Percentiles rank a stretch among this genome's conserved stretches.
Evolutionary conservation across 495 filamentous ascomycete genomes (phyloP).

Genomic region (Aspergillus sclerotioniger): DNA sequence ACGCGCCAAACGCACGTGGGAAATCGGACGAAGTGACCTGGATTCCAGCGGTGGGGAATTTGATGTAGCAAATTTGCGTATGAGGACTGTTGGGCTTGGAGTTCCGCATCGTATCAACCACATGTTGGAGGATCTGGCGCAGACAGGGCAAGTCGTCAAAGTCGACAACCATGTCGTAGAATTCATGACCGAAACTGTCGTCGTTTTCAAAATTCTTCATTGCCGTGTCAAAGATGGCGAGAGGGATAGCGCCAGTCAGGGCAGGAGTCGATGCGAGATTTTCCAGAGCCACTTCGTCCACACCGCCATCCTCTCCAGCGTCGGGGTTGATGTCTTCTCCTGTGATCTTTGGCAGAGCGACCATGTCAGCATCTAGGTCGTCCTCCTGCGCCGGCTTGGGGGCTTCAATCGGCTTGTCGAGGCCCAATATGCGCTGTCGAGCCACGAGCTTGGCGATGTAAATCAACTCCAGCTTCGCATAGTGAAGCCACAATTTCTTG

Average conservation of each 20-base stretch:
- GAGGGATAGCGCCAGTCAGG: constrained; percentile 83
- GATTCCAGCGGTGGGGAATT: constrained; percentile 65
- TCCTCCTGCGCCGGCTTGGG: constrained; percentile 42
- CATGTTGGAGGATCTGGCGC: constrained; percentile 69
- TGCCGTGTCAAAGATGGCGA: constrained; percentile 87
- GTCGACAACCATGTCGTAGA: constrained; percentile 74
- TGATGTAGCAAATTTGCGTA: constrained; percentile 67
- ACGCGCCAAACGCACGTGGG: constrained; percentile 64
- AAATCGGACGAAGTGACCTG: constrained; percentile 64
- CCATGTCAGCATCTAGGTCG: constrained; percentile 51
- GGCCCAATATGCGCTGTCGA: constrained; percentile 65
- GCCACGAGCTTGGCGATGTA: constrained; percentile 78
- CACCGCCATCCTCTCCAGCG: constrained; percentile 46
- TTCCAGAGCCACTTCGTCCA: constrained; percentile 52
- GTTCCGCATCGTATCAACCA: constrained; percentile 62
- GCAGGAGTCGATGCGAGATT: constrained; percentile 75
- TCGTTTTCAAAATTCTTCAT: constrained; percentile 70
- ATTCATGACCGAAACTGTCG: constrained; percentile 61
- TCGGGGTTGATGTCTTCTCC: constrained; percentile 66
- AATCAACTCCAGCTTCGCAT: constrained; percentile 87
- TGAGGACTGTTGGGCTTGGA: constrained; percentile 55
- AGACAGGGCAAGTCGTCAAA: constrained; percentile 66
- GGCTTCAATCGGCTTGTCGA: constrained; percentile 53
- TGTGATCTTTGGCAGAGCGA: constrained; percentile 61
- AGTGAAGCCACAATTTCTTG: constrained; percentile 77